Evolutionary conservation across 1,284 basidiomycete genomes (phyloP), one percentile per base, ranked within the genome.

Genomic region (Thecaphora thlaspeos): DNA sequence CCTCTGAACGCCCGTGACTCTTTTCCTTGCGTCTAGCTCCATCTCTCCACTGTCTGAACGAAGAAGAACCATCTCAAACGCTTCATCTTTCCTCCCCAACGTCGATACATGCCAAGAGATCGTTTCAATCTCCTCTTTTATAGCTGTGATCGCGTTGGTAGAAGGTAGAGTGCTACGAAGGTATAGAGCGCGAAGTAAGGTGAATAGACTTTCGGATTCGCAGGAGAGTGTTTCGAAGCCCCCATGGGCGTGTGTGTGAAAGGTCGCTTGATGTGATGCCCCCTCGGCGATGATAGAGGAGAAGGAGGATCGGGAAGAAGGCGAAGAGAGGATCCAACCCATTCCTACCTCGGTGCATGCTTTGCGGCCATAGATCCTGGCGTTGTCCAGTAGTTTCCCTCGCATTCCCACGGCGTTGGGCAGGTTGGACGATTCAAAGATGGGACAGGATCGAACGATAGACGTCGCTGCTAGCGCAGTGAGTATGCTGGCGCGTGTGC

Each of bases 271-370:
- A n/a, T n/a, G n/a, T n/a, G n/a, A n/a, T n/a, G n/a, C n/a, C n/a
- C n/a, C n/a, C n/a, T n/a, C n/a, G n/a, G n/a, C n/a, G n/a, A n/a
- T n/a, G 14, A 14, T 19, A 14, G 41, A 19, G n/a, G n/a, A n/a
- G n/a, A n/a, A n/a, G n/a, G n/a, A n/a, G n/a, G n/a, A n/a, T n/a
- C n/a, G n/a, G n/a, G n/a, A n/a, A n/a, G n/a, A n/a, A n/a, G n/a
- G n/a, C n/a, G 44, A 0, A 52, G 46, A 43, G 26, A 71, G 50
- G 21, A 69, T n/a, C 53, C 49, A 57, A 8, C 48, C 51, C 2
- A 69, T 51, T 11, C 67, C 68, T n/a, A 67, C 57, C 51, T 71
- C 68, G 23, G 47, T 53, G 24, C 67, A 46, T 2, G 56, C 67
- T 43, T 68, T 70, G 17, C 68, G 51, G 5, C 59, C 60, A 37